phyloP scores from a whole-genome alignment of 1,284 basidiomycete genomes.

The Trametes versicolor region DNA sequence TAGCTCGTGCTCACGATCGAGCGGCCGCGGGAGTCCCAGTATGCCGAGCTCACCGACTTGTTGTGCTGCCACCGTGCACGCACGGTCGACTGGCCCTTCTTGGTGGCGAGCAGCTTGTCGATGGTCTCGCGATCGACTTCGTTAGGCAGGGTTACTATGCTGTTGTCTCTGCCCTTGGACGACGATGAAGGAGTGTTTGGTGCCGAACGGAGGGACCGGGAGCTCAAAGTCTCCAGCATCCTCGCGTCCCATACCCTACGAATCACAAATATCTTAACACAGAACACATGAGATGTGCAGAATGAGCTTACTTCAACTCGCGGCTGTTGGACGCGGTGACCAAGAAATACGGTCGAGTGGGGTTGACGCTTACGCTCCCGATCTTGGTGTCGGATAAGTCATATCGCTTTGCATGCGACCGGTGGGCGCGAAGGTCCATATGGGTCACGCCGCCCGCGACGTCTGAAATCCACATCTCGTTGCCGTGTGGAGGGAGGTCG shows the following conservation, averaged over 20 bases:
- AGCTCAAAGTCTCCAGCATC: slow-evolving; percentile 59
- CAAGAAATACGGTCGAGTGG: slow-evolving; percentile 69
- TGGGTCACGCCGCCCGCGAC: slow-evolving; percentile 73
- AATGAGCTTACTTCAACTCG: slow-evolving; percentile 62
- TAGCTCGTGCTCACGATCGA: slow-evolving; percentile 84
- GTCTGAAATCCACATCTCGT: slow-evolving; percentile 86
- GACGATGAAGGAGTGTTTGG: slow-evolving; percentile 25
- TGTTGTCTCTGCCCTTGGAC: slow-evolving; percentile 7
- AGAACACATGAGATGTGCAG: background rate
- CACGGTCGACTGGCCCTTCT: slow-evolving; percentile 60
- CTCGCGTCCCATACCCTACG: slow-evolving; percentile 82
- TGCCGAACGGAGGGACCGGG: slow-evolving; percentile 34
- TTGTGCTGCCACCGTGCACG: slow-evolving; percentile 74
- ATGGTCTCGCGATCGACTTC: slow-evolving; percentile 64
- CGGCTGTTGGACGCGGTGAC: slow-evolving; percentile 80
- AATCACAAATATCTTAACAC: background rate
- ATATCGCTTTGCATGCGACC: slow-evolving; percentile 66
- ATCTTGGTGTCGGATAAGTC: slow-evolving; percentile 76
- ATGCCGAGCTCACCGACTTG: slow-evolving; percentile 82
- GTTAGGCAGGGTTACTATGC: slow-evolving; percentile 33
- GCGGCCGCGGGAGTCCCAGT: slow-evolving; percentile 82
- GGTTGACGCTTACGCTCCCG: slow-evolving; percentile 80
- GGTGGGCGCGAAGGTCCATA: slow-evolving; percentile 73
- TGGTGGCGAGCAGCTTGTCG: slow-evolving; percentile 56
- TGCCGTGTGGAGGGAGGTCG: slow-evolving; percentile 69